Evolutionary conservation across 768 basidiomycete species (phyloP), one percentile per base, ranked within the genome.

Genomic region (Tricholoma saponaceum): DNA sequence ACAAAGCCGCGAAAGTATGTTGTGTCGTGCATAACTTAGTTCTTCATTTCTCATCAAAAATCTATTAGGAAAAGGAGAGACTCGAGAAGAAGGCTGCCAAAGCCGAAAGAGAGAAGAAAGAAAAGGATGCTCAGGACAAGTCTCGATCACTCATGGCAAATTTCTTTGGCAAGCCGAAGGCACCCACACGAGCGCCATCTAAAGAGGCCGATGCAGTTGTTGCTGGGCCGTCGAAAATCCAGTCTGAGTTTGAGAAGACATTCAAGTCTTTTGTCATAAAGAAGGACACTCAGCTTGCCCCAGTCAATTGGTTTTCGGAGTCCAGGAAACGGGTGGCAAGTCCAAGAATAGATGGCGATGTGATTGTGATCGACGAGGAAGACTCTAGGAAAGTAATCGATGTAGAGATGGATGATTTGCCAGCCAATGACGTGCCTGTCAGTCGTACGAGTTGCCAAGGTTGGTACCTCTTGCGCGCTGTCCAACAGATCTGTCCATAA

Each of bases 251-350:
- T 63, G 80, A 87, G 54, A 82, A 75, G 63, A 76, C 78, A 0
- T 97, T 97, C 76, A 86, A 83, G 63, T 86, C 92, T 1, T 96
- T 93, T 68, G 76, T 83, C 4, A 62, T 90, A 58, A 92, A 89
- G 75, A 92, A 89, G 66, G 90, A 84, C 59, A 81, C 83, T 5
- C 75, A 78, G 25, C 64, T 95, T 16, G 92, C 92, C 3, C 89
- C 89, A 0, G 65, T 78, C 37, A 95, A 94, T 63, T 84, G 83
- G 77, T 92, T 90, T 71, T 64, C 71, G 56, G 70, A 63, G 30
- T 61, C 71, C 35, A 72, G 68, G 58, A 70, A 64, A 54, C 61
- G 59, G 46, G 69, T 64, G 56, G 62, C 63, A 14, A 59, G 58
- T 51, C 30, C 60, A 59, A 67, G 61, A 43, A 61, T 63, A 55